Evolutionary conservation across 23 red algal species (phyloP).

Genomic region (Gracilaria vermiculophylla): DNA sequence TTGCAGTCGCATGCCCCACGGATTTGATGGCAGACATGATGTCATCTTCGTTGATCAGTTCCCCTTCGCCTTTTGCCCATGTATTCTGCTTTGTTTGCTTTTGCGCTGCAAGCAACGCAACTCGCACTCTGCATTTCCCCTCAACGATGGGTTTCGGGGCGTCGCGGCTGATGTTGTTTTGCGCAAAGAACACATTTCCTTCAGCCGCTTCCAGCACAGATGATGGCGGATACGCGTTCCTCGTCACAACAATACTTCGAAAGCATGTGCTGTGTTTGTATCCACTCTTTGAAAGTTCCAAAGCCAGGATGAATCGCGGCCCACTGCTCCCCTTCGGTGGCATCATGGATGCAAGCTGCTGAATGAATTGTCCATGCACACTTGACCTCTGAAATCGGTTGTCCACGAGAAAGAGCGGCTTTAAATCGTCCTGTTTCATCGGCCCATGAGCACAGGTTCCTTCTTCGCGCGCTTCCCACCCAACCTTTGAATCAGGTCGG

Average conservation of each 20-base stretch:
- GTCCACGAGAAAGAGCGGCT: slow-evolving; percentile 29
- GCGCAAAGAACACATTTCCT: slow-evolving; percentile 35
- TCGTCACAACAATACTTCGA: slow-evolving; percentile 40
- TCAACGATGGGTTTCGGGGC: background rate
- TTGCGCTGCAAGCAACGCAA: background rate
- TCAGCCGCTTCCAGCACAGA: slow-evolving; percentile 13
- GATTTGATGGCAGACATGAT: background rate
- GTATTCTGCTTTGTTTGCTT: background rate
- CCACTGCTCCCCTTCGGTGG: slow-evolving; percentile 5
- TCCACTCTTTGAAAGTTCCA: slow-evolving; percentile 26
- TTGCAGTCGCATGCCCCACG: background rate
- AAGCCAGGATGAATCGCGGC: background rate
- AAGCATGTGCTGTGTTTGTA: slow-evolving; percentile 38
- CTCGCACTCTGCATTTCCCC: slow-evolving; percentile 3
- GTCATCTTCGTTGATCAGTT: background rate
- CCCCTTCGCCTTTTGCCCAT: slow-evolving; percentile 3
- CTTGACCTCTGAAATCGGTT: background rate
- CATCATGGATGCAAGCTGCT: slow-evolving; percentile 33
- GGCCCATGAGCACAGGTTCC: slow-evolving; percentile 28
- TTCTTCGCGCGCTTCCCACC: background rate
- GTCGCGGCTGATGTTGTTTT: slow-evolving; percentile 46
- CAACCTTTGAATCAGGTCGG: slow-evolving; percentile 28
- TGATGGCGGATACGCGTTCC: slow-evolving; percentile 34
- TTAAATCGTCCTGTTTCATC: background rate
- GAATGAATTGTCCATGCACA: slow-evolving; percentile 5